Evolutionary conservation across 768 basidiomycete genomes (phyloP).

Genomic region (Paxillus rubicundulus): DNA sequence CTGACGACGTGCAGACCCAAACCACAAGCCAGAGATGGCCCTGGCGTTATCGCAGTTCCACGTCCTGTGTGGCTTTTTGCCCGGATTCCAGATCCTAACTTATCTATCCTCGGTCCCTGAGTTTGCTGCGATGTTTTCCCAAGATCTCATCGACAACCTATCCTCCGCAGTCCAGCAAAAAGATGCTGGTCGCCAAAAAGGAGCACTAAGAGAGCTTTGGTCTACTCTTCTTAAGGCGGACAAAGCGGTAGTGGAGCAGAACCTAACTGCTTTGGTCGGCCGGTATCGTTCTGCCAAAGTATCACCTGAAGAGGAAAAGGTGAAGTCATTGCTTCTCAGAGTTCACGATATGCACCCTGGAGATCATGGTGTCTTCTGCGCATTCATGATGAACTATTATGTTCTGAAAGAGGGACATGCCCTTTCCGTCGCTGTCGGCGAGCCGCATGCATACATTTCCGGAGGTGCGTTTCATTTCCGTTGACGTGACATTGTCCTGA

Average conservation of each 20-base stretch:
- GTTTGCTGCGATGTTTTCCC: conserved; percentile 2
- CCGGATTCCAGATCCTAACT: neutral
- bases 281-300: conserved; percentile 9
- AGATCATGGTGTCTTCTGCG: conserved; percentile 53
- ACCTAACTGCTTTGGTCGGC: neutral
- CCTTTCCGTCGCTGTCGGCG: conserved; percentile 53
- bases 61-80: conserved; percentile 17
- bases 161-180: neutral
- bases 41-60: conserved; percentile 45
- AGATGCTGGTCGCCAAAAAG: neutral
- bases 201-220: neutral
- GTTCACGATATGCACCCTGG: conserved; percentile 50
- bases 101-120: conserved; percentile 4
- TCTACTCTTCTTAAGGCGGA: neutral
- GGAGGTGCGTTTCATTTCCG: conserved; percentile 40
- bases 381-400: conserved; percentile 54
- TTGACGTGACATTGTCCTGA: neutral
- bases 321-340: conserved; percentile 37
- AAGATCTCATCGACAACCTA: neutral
- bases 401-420: conserved; percentile 49
- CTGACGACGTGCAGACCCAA: conserved; percentile 40
- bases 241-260: neutral
- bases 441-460: conserved; percentile 57
- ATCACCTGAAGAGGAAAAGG: conserved; percentile 12
- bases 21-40: conserved; percentile 63